Evolutionary conservation across 257 asterid genomes (phyloP).

Genomic region (Phtheirospermum japonicum): DNA sequence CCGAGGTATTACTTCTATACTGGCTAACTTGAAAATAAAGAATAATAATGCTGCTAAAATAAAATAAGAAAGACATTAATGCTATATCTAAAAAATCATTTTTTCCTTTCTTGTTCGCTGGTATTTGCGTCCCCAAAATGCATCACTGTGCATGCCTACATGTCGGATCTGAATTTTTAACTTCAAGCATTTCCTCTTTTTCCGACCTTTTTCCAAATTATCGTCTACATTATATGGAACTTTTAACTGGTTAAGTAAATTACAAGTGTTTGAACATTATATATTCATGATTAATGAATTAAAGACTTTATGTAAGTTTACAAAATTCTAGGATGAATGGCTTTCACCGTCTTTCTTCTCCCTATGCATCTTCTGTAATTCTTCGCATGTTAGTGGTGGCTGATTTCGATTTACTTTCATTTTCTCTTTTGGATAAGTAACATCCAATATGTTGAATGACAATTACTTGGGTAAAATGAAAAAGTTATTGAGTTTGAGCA

Average conservation of each 20-base stretch:
- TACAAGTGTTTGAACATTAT: not conserved
- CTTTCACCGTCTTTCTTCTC: not conserved
- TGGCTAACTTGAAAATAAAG: no score
- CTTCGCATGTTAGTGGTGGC: conserved; percentile 1
- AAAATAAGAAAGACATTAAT: no score
- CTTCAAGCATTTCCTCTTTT: not conserved
- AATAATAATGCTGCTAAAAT: no score
- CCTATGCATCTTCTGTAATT: no score
- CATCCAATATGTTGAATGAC: not conserved
- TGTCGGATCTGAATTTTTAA: not conserved
- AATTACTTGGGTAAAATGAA: not conserved
- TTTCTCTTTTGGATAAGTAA: not conserved
- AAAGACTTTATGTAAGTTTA: not conserved
- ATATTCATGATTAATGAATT: not conserved
- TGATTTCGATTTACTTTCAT: not conserved
- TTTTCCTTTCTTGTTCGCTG: no score
- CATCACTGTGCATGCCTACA: not conserved
- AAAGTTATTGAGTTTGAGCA: not conserved
- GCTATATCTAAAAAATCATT: no score
- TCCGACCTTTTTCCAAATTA: not conserved
- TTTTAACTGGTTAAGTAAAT: not conserved
- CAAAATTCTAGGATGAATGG: no score
- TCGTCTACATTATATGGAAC: not conserved
- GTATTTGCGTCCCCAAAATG: no score
- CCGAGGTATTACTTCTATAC: no score